Evolutionary conservation across 2,329 filamentous ascomycete species (phyloP), one percentile per base, ranked within the genome.

Genomic region (Canariomyces notabilis): DNA sequence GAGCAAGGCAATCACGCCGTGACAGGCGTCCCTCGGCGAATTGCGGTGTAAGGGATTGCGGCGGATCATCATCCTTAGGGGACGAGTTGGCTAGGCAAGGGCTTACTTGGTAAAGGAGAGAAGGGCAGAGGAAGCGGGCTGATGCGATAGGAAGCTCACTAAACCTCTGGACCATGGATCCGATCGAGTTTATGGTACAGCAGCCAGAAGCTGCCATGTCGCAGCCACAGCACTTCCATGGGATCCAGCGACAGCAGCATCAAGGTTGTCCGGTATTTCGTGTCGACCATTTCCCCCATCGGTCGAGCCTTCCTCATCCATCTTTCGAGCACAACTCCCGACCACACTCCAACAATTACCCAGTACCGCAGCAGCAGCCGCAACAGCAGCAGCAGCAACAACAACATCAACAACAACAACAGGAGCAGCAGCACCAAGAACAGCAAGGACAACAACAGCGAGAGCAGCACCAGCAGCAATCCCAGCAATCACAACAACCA

Each of bases 161-260:
- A 12, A 18, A 20, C 36, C 46, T 48, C 37, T 45, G 37, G 3
- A 46, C 52, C 6, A 59, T 65, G 57, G 64, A 66, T 40, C 57
- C 57, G 29, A 64, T 65, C 61, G 60, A 66, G 41, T 64, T 60
- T 42, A 41, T 59, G 40, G 57, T 61, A 59, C 62, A 63, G 36
- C 48, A 51, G 37, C 39, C 58, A 21, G 53, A 52, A 19, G 29
- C 38, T 19, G n/a, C 33, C 22, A 21, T 41, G 7, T 37, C 41
- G 11, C 37, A 42, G 38, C 21, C 29, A 3, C 32, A 36, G 19
- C 42, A 22, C 48, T 53, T 48, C 44, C 47, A 41, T 50, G 40
- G 29, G 20, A 37, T 48, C 15, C 42, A 37, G n/a, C 49, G 46
- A 21, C 49, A 49, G 18, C 46, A 44, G 11, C 34, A 37, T 4